Base-by-base conservation (phyloP, 2,329 filamentous ascomycete species). In the Hirsutella thompsonii region DNA sequence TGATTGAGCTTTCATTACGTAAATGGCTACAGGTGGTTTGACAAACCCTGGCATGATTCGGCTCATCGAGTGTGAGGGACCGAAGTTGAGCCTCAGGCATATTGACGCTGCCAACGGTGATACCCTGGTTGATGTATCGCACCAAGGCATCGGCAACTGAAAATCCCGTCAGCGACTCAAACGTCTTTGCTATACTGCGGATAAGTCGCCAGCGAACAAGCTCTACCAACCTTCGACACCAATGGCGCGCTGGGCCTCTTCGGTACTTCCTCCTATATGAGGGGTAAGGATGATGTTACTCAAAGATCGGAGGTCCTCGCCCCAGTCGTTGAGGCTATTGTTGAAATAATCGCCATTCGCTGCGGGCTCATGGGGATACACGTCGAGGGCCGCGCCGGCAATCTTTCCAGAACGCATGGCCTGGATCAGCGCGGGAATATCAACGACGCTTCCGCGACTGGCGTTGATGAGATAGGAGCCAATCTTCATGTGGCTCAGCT, bases 381-480 rank as follows among this genome's bases (percentile, higher is more conserved):
- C 92, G 55, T 98, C 92, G 23, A 98, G 70, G n/a, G 90, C 92
- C 42, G 90, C 92, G 50, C 92, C 92, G 13, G 87, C 92, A 49
- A 96, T 68, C 66, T 90, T 92, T 45, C 89, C 89, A 44, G 70
- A 73, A 47, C 86, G 80, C 76, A 88, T 88, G 42, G 87, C 84
- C 53, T 89, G 80, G 58, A 96, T 83, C 42, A 98, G 71, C 16
- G 89, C 89, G 3, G 88, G 82, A 48, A 98, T 95, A 56, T 96
- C 87, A 29, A 98, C 87, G 14, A 98, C 87, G 43, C 78, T 92
- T 42, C 92, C 92, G 53, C 92, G 83, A 59, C 85, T 92, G 47
- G 92, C 92, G 62, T 98, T 98, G 67, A 98, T 92, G 40, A 98
- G 68, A 63, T 98, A 98, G 50, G 85, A 80, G 28, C 92, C 92